Conservation (phyloP, 1,284 basidiomycete species). For the Apiotrichum brassicae region DNA sequence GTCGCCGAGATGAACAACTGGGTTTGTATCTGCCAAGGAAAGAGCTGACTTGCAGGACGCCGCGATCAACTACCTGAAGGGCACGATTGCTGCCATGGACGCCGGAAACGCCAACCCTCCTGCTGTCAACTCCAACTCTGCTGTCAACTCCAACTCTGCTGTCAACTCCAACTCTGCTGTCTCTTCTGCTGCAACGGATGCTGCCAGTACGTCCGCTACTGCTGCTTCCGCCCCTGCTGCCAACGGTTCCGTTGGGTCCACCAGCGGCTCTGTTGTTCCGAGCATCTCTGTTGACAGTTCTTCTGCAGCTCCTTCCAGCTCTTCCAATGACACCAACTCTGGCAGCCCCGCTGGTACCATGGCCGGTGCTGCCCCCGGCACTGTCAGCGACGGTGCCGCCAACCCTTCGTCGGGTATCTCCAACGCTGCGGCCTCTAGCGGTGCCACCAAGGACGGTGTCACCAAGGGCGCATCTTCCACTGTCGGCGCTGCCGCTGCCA, state of each 20-base stretch:
- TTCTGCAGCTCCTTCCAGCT: background rate
- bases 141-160: background rate
- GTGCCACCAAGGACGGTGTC: background rate
- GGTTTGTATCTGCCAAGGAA: too few species aligned
- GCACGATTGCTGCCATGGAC: constrained; percentile 3
- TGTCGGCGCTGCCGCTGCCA: background rate
- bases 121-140: background rate
- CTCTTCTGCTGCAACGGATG: background rate
- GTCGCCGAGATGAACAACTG: constrained; percentile 9
- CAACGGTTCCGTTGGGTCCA: background rate
- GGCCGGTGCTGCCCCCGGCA: background rate
- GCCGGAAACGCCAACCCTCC: background rate
- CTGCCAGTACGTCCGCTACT: background rate
- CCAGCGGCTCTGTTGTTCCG: background rate
- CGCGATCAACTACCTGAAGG: constrained; percentile 9
- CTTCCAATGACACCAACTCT: background rate
- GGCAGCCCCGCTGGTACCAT: background rate
- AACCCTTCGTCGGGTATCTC: too few species aligned
- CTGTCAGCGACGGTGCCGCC: background rate
- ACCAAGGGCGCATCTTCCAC: too few species aligned
- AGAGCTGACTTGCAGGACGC: background rate
- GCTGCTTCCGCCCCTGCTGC: background rate
- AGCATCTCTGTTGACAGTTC: background rate
- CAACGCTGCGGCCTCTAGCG: background rate
- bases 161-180: background rate